These are phyloP conservation scores for Brassica nigra DNA, from an alignment of 345 rosid genomes.

Conservation along the genomic window DNA sequence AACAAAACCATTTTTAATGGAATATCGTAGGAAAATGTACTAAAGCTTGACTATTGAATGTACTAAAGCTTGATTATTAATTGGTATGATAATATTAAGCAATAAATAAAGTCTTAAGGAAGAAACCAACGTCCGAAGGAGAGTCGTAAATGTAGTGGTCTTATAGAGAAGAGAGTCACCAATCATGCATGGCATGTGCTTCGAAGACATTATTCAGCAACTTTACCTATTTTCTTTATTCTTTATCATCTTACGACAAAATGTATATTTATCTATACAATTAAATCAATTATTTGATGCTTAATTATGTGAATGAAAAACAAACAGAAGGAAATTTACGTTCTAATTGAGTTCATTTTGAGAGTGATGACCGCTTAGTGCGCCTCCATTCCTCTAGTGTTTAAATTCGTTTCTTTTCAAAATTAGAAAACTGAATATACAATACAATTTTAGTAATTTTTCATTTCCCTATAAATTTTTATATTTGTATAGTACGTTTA, in stretches of 20 bases:
- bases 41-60: neutral
- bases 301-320: neutral
- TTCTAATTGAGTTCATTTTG: constrained; percentile 3
- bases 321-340: neutral
- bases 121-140: constrained; percentile 3
- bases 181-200: constrained; percentile 31
- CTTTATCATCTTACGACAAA: constrained; percentile 23
- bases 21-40: neutral
- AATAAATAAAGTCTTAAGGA: neutral
- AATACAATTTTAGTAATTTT: neutral
- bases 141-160: constrained; percentile 19
- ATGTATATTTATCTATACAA: neutral
- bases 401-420: neutral
- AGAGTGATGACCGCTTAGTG: constrained; percentile 16
- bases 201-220: constrained; percentile 2
- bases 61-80: neutral
- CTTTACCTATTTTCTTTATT: constrained; percentile 18
- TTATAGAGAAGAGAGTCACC: constrained; percentile 12
- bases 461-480: neutral
- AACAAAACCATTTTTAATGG: neutral
- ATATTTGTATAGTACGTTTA: neutral
- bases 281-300: constrained; percentile 3
- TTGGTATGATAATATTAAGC: neutral
- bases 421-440: neutral
- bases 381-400: neutral